Evolutionary conservation across 768 basidiomycete genomes (phyloP), one percentile per base, ranked within the genome.

Genomic region (Leucosporidium creatinivorum): DNA sequence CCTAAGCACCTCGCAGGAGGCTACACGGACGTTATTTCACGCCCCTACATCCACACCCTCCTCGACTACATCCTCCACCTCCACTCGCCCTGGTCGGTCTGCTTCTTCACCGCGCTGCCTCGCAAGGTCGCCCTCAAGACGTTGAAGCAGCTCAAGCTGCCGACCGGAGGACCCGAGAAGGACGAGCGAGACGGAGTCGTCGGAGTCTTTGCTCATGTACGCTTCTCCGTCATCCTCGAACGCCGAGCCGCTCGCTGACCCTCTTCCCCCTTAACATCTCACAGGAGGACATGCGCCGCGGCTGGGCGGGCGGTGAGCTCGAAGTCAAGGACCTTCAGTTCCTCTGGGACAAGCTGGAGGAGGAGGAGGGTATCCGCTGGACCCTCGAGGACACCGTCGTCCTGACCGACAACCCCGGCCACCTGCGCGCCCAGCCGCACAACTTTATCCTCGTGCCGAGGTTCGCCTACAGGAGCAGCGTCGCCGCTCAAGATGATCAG

Each of bases 141-240:
- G 26, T 49, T 69, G 30, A 56, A 62, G 48, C 30, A 49, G 55
- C 65, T 69, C 57, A 66, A 66, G 47, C 36, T 66, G 1, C 69
- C 69, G n/a, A 69, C 69, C 15, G 69, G 69, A 15, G 69, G 69
- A 1, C 69, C 69, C 15, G 69, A 69, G 48, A 48, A 57, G 33
- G 69, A 69, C 69, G 69, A 69, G 52, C 69, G 69, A 17, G 69
- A 69, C 39, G 62, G 62, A 12, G 65, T 66, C 17, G 58, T 69
- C n/a, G 69, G 69, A 3, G 33, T 69, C 2, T 69, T 65, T 19
- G 61, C 68, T 9, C 56, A 23, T 48, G 68, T 44, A 44, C 39
- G 39, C 13, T 44, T 33, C 33, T 4, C 33, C 33, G 5, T 33
- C 33, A 33, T 33, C 10, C 33, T 33, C 33, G n/a, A 33, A 10